Evolutionary conservation across 768 basidiomycete species (phyloP).

Genomic region (Mycena vulgaris): DNA sequence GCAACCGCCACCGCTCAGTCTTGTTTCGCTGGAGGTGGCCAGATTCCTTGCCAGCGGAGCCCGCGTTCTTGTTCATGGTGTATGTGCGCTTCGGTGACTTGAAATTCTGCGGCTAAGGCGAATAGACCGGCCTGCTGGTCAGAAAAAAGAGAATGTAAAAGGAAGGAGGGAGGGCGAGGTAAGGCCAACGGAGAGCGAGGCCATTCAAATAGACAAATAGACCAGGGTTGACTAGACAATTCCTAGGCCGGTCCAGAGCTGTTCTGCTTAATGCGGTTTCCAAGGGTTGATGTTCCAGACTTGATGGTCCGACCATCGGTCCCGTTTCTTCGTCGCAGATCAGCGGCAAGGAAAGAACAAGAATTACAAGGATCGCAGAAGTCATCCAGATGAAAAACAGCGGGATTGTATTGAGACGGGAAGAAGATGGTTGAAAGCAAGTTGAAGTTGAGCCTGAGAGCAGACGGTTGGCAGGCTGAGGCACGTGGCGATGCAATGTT

Average conservation of each 20-base stretch:
- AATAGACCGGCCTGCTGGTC: slow-evolving; percentile 34
- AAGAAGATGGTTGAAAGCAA: no score
- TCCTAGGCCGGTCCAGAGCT: slow-evolving; percentile 35
- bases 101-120: slow-evolving; percentile 20
- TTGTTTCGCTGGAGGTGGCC: slow-evolving; percentile 86
- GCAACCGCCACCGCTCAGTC: slow-evolving; percentile 85
- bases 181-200: background rate
- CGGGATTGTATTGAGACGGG: no score
- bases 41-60: slow-evolving; percentile 51
- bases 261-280: slow-evolving; percentile 20
- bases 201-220: slow-evolving; percentile 28
- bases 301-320: background rate
- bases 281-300: slow-evolving; percentile 34
- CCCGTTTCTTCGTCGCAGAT: no score
- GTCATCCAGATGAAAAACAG: no score
- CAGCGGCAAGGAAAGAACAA: no score
- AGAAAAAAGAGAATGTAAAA: slow-evolving; percentile 6
- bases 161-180: background rate
- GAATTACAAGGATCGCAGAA: no score
- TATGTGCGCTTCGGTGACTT: slow-evolving; percentile 59
- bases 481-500: no score
- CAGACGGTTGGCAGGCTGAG: no score
- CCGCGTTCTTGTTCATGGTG: slow-evolving; percentile 51
- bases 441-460: no score
- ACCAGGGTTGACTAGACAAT: slow-evolving; percentile 22